Evolutionary conservation across 2,329 filamentous ascomycete species (phyloP).

Genomic region (Curvularia spicifera): DNA sequence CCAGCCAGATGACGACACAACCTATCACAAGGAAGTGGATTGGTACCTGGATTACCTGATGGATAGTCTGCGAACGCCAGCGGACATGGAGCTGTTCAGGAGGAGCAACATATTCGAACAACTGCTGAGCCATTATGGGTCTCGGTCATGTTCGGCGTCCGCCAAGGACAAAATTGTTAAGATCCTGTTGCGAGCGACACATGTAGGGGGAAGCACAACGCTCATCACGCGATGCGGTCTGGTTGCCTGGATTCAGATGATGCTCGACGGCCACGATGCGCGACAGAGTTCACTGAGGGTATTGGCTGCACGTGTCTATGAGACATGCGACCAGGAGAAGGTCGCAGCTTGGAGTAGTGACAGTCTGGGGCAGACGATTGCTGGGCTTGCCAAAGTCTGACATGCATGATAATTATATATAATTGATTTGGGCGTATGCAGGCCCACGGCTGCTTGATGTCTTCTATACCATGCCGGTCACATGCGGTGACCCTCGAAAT

Average conservation of each 20-base stretch:
- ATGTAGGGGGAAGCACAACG: constrained; percentile 78
- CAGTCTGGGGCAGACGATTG: constrained; percentile 22
- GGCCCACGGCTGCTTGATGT: constrained; percentile 5
- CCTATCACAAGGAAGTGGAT: constrained; percentile 69
- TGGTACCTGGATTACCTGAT: constrained; percentile 78
- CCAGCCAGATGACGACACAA: constrained; percentile 76
- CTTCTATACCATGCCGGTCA: constrained; percentile 5
- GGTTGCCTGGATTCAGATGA: constrained; percentile 75
- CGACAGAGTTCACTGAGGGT: constrained; percentile 61
- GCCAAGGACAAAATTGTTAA: constrained; percentile 68
- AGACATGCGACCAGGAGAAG: constrained; percentile 70
- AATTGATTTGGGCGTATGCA: constrained; percentile 9
- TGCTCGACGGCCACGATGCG: constrained; percentile 56
- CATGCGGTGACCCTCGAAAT: constrained; percentile 18
- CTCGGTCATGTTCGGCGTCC: constrained; percentile 66
- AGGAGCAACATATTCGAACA: constrained; percentile 75
- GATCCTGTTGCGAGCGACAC: constrained; percentile 69
- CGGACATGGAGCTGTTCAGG: constrained; percentile 67
- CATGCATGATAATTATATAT: constrained; percentile 8
- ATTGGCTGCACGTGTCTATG: constrained; percentile 65
- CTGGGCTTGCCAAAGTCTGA: constrained; percentile 17
- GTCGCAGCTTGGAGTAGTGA: constrained; percentile 69
- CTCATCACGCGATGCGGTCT: constrained; percentile 77
- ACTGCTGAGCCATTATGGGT: constrained; percentile 71
- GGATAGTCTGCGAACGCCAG: constrained; percentile 66